A percentile compares a stretch with the other conserved stretches of the same genome.
phyloP scores from a whole-genome alignment of 2,329 filamentous ascomycete genomes.

The Nothophoma quercina region DNA sequence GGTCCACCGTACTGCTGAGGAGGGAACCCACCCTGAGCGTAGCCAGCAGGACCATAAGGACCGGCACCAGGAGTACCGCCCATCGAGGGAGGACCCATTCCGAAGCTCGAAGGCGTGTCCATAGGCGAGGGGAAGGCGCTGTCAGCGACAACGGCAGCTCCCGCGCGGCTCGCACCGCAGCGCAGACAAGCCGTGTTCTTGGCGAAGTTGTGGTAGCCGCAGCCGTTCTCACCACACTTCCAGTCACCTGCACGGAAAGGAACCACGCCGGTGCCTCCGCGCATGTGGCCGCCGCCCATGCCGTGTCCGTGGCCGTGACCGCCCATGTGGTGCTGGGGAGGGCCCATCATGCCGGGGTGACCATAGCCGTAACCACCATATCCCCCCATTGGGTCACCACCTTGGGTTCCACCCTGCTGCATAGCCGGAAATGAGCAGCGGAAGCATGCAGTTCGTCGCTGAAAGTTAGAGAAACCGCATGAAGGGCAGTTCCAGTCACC shows the following conservation, averaged over 20 bases:
- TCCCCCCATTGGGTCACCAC: slow-evolving; percentile 74
- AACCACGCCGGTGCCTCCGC: slow-evolving; percentile 84
- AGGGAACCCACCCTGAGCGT: slow-evolving; percentile 68
- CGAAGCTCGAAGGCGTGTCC: slow-evolving; percentile 83
- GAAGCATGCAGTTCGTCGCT: slow-evolving; percentile 97
- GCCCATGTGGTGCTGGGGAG: slow-evolving; percentile 73
- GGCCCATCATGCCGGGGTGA: slow-evolving; percentile 68
- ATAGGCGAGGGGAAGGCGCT: slow-evolving; percentile 90
- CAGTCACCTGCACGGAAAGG: slow-evolving; percentile 98
- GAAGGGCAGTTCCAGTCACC: slow-evolving; percentile 99
- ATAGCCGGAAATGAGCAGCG: slow-evolving; percentile 98
- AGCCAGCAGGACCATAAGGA: slow-evolving; percentile 74
- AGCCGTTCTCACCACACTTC: slow-evolving; percentile 98
- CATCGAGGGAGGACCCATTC: slow-evolving; percentile 89
- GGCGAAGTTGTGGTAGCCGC: slow-evolving; percentile 98
- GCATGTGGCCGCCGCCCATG: slow-evolving; percentile 62
- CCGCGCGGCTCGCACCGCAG: slow-evolving; percentile 92
- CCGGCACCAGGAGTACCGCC: slow-evolving; percentile 73
- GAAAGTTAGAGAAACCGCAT: slow-evolving; percentile 99
- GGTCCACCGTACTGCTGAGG: slow-evolving; percentile 86
- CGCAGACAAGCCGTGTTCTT: slow-evolving; percentile 99
- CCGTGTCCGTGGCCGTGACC: slow-evolving; percentile 60
- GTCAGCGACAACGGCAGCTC: slow-evolving; percentile 92
- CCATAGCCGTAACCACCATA: slow-evolving; percentile 51
- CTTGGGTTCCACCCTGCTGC: slow-evolving; percentile 71